Base-by-base conservation (phyloP, 768 basidiomycete species). In the Polyporus arcularius region DNA sequence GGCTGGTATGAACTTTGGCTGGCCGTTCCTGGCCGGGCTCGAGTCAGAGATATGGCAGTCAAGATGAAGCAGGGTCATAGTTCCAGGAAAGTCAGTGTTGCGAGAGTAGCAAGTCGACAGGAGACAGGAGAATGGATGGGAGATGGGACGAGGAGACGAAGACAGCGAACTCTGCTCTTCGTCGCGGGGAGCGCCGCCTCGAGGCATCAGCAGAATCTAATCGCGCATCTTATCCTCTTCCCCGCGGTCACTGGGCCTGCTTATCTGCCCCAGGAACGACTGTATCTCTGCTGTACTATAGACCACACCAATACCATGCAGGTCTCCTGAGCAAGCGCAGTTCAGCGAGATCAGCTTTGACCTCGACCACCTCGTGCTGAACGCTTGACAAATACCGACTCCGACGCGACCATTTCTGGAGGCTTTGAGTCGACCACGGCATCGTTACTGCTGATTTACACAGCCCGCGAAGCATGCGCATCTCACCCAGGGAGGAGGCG, bases 401-500 rank as follows among this genome's bases (percentile, higher is more conserved):
- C 52, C 11, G 16, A 41, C n/a, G 8, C 21, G 8, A 18, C 39
- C 35, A 12, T 6, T 12, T 28, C 21, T 38, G 5, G 12, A 16
- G 14, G 26, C 49, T 4, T 4, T 12, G 14, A 32, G 4, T 51
- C 49, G 30, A 21, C 49, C 31, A 28, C 38, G 35, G 32, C 53
- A n/a, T 21, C 18, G 10, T 21, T n/a, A 43, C 30, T 42, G 52
- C 14, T 48, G 26, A 26, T 48, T 48, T 12, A 6, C 40, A 42
- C 30, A 30, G 42, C 10, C 52, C 32, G 48, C 47, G 16, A 56
- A 30, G 35, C 31, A 92, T 93, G 90, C 82, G 84, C 66, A 76
- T 92, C 61, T 77, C 86, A 57, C 92, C 91, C 15, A 80, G 89
- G 61, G 92, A 94, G 70, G 80, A 86, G 55, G 88, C 84, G 58